Evolutionary conservation across 2,329 filamentous ascomycete genomes (phyloP).

Genomic region (Aureobasidium namibiae): DNA sequence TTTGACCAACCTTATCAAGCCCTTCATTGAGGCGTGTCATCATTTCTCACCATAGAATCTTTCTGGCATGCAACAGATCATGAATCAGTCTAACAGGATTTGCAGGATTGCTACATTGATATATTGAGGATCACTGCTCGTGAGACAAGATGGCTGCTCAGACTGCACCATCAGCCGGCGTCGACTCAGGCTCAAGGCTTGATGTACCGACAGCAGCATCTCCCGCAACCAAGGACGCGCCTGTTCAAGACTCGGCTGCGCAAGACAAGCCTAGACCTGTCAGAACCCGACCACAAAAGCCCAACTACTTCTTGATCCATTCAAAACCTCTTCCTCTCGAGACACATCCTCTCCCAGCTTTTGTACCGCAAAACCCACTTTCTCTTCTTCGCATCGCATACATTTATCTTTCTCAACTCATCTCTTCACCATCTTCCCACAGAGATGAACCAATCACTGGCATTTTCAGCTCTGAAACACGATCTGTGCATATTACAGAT

Average conservation of each 20-base stretch:
- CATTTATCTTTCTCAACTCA: slow-evolving; percentile 44
- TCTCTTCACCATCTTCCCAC: slow-evolving; percentile 53
- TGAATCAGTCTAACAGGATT: not conserved
- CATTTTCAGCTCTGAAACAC: slow-evolving; percentile 72
- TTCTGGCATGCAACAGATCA: not conserved
- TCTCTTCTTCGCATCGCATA: slow-evolving; percentile 75
- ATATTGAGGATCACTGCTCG: too few relatives aligned
- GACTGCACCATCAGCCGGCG: not conserved
- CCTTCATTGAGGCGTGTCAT: not conserved
- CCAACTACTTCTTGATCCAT: slow-evolving; percentile 71
- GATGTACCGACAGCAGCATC: not conserved
- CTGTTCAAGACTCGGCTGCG: slow-evolving; percentile 5
- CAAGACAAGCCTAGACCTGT: slow-evolving; percentile 18
- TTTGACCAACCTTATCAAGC: too few relatives aligned
- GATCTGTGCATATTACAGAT: slow-evolving; percentile 78
- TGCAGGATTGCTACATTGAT: not conserved
- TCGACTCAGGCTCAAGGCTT: not conserved
- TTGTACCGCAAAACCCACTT: slow-evolving; percentile 87
- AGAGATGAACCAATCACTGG: slow-evolving; percentile 59
- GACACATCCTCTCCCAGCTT: slow-evolving; percentile 73
- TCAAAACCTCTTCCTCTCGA: slow-evolving; percentile 70
- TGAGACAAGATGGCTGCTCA: not conserved
- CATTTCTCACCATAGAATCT: not conserved
- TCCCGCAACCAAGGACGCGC: not conserved
- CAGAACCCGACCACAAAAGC: slow-evolving; percentile 21